Base-by-base conservation (phyloP, 108 stramenopile genomes). In the Tribonema minus region DNA sequence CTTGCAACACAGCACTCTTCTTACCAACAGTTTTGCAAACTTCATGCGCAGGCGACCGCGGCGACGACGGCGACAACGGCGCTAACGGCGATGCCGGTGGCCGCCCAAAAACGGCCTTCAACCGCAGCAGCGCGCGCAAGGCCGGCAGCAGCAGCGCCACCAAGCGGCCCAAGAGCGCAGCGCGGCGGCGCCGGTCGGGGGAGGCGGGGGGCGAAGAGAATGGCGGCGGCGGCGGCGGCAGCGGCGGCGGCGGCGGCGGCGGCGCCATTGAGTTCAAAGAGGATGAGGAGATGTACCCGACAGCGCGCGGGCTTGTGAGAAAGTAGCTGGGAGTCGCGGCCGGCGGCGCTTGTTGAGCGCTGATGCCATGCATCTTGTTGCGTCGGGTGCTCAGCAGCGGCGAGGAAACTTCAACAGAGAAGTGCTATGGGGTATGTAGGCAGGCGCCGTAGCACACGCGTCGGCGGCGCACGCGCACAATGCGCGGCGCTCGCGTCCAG, bases 281-380 rank as follows among this genome's bases (percentile, higher is more conserved):
- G 25, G 77, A 79, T 37, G 67, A 79, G 41, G 77, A 79, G 77
- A 69, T 69, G 68, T 78, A 78, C 64, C 76, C 76, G 15, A 78
- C 76, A 2, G 76, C 76, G 27, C 67, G 76, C 29, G 76, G 76
- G 28, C 28, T 78, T 31, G 29, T 78, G 59, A 41, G 76, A 3
- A 78, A 78, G 59, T 78, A 67, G 67, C 63, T n/a, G n/a, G n/a
- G n/a, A n/a, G n/a, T n/a, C n/a, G n/a, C n/a, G n/a, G n/a, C n/a
- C n/a, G n/a, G n/a, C n/a, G n/a, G n/a, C n/a, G n/a, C n/a, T n/a
- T n/a, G n/a, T n/a, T n/a, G n/a, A n/a, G n/a, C n/a, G n/a, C n/a
- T n/a, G n/a, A n/a, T n/a, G n/a, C n/a, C n/a, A n/a, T n/a, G n/a
- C n/a, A n/a, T n/a, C n/a, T n/a, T n/a, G n/a, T n/a, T n/a, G n/a